These are phyloP conservation scores for Penicillium concentricum DNA, from an alignment of 2,329 filamentous ascomycete genomes.

Conservation along the genomic window DNA sequence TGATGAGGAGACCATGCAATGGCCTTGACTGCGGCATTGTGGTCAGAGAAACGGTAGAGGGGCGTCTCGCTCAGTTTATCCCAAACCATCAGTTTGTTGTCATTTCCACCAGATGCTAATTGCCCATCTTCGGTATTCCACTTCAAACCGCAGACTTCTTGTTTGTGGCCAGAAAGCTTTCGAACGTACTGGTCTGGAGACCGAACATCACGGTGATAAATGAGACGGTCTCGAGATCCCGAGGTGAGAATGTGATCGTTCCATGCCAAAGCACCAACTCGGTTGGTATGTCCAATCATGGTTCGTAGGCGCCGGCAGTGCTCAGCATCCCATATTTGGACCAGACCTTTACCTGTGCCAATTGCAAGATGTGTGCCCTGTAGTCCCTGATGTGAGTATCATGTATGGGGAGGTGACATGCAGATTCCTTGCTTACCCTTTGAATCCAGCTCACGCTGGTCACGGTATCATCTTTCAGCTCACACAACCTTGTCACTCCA, in stretches of 20 bases:
- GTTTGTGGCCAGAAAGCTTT: constrained; percentile 90
- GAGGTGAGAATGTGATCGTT: constrained; percentile 97
- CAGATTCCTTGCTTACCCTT: constrained; percentile 51
- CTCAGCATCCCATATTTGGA: constrained; percentile 97
- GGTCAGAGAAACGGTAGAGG: constrained; percentile 89
- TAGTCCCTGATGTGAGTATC: constrained; percentile 6
- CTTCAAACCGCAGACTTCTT: constrained; percentile 93
- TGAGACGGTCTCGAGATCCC: constrained; percentile 86
- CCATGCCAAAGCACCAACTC: constrained; percentile 93
- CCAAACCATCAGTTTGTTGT: constrained; percentile 99
- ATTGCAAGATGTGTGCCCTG: constrained; percentile 90
- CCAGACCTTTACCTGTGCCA: constrained; percentile 87
- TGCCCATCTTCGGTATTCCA: constrained; percentile 98
- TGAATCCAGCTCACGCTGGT: constrained; percentile 99
- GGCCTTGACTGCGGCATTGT: constrained; percentile 94
- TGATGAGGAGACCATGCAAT: constrained; percentile 98
- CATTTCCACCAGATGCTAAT: constrained; percentile 91
- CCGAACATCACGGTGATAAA: constrained; percentile 93
- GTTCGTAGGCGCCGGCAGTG: constrained; percentile 80
- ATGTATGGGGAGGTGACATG: not conserved
- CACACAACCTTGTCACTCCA: constrained; percentile 89
- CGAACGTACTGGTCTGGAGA: constrained; percentile 86
- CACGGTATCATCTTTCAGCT: constrained; percentile 86
- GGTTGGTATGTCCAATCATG: constrained; percentile 93
- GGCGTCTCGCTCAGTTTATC: constrained; percentile 92